A percentile compares a stretch with the other conserved stretches of the same genome.
Evolutionary conservation across 345 rosid genomes (phyloP).

Genomic region (Eucalyptus marginata): DNA sequence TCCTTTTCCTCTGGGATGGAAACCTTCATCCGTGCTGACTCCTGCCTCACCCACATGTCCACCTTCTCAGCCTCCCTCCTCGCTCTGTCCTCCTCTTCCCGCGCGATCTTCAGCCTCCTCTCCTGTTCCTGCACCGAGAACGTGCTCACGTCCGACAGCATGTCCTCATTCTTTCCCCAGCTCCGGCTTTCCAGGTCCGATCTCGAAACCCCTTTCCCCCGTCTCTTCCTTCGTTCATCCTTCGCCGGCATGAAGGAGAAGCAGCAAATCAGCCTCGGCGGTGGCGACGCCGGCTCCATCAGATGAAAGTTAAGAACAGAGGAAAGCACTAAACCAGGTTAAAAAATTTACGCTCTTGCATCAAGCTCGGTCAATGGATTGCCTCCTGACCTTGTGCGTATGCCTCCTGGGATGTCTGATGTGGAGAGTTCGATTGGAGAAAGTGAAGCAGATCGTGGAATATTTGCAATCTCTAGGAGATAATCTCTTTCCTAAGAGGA

Average conservation of each 20-base stretch:
- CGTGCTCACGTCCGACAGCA: slow-evolving; percentile 10
- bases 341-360: not conserved
- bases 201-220: too few relatives aligned
- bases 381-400: not conserved
- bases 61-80: slow-evolving; percentile 11
- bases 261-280: not conserved
- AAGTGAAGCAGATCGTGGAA: not conserved
- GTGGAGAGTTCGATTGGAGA: not conserved
- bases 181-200: not conserved
- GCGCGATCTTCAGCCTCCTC: slow-evolving; percentile 7
- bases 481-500: not conserved
- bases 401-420: not conserved
- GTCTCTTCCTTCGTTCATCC: not conserved
- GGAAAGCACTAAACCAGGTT: not conserved
- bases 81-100: slow-evolving; percentile 7
- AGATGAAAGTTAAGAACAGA: not conserved
- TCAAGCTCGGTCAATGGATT: not conserved
- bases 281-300: not conserved
- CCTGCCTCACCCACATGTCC: slow-evolving; percentile 6
- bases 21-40: not conserved
- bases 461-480: not conserved
- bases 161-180: not conserved
- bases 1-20: not conserved
- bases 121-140: slow-evolving; percentile 12
- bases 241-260: not conserved